phyloP scores from a whole-genome alignment of 2,329 filamentous ascomycete species.

The Colletotrichum echinochloae region DNA sequence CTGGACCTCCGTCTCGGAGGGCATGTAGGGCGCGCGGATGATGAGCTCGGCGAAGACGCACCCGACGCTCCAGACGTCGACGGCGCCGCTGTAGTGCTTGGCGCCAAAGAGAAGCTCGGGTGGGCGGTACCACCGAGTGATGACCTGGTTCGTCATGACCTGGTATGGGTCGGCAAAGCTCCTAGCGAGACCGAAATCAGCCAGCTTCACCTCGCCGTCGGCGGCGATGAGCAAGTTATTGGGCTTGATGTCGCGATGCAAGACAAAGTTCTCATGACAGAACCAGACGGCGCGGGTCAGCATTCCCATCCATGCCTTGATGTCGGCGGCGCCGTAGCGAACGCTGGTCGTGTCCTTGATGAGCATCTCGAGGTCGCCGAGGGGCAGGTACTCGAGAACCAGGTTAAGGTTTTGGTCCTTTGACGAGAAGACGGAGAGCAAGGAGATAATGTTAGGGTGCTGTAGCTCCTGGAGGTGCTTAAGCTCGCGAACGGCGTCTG shows the following conservation, averaged over 20 bases:
- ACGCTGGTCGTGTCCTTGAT: constrained; percentile 86
- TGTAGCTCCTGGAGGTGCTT: constrained; percentile 94
- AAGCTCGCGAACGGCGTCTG: constrained; percentile 95
- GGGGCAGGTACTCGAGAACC: constrained; percentile 91
- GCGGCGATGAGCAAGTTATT: constrained; percentile 97
- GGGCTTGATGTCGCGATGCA: constrained; percentile 98
- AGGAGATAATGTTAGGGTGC: constrained; percentile 94
- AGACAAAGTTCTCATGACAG: constrained; percentile 92
- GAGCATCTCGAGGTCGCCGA: constrained; percentile 95
- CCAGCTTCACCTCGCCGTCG: constrained; percentile 93
- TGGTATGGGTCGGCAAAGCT: constrained; percentile 89
- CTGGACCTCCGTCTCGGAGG: constrained; percentile 86
- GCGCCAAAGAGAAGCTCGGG: constrained; percentile 94
- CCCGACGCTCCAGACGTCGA: constrained; percentile 95
- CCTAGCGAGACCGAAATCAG: constrained; percentile 95
- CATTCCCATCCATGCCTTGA: constrained; percentile 99
- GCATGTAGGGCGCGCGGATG: constrained; percentile 83
- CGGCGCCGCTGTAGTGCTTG: constrained; percentile 87
- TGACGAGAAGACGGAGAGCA: constrained; percentile 92
- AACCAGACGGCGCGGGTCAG: constrained; percentile 93
- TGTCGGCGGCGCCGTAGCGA: constrained; percentile 86
- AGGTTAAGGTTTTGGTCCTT: constrained; percentile 97
- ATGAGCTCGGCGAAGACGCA: constrained; percentile 94
- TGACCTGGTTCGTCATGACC: constrained; percentile 93
- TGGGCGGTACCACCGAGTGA: constrained; percentile 96